A percentile compares a stretch with the other conserved stretches of the same genome.
Conservation (phyloP, 441 rosid species). For the Kokia cookei region DNA sequence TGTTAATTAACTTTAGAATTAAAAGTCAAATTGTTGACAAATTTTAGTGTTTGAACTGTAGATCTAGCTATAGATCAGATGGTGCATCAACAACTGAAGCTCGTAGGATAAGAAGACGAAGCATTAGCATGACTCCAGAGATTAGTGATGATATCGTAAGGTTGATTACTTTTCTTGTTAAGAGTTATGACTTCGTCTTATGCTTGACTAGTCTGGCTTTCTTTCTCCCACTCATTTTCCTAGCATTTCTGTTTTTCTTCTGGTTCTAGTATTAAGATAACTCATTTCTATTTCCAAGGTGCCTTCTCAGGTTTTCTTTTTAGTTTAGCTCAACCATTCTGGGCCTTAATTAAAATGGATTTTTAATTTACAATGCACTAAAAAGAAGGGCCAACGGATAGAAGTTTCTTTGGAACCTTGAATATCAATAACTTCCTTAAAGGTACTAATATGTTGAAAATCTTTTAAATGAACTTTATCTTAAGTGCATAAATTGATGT, state of each 20-base stretch:
- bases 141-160: constrained; percentile 99
- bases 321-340: background rate
- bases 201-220: background rate
- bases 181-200: background rate
- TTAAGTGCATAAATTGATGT: background rate
- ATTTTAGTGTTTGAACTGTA: constrained; percentile 15
- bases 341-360: background rate
- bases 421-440: background rate
- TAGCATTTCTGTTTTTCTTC: background rate
- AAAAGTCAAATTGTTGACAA: background rate
- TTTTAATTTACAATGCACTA: background rate
- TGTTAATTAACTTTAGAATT: background rate
- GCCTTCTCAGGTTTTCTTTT: background rate
- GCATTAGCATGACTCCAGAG: constrained; percentile 98
- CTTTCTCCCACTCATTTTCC: background rate
- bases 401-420: background rate
- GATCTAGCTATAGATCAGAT: constrained; percentile 62
- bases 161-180: constrained; percentile 40
- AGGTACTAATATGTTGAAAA: background rate
- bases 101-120: constrained; percentile 92
- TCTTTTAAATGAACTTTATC: background rate
- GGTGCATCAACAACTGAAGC: constrained; percentile 78
- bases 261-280: background rate
- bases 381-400: background rate
- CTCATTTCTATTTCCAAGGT: background rate